Conservation (phyloP, 2,329 filamentous ascomycete species). For the Penicillium palitans region DNA sequence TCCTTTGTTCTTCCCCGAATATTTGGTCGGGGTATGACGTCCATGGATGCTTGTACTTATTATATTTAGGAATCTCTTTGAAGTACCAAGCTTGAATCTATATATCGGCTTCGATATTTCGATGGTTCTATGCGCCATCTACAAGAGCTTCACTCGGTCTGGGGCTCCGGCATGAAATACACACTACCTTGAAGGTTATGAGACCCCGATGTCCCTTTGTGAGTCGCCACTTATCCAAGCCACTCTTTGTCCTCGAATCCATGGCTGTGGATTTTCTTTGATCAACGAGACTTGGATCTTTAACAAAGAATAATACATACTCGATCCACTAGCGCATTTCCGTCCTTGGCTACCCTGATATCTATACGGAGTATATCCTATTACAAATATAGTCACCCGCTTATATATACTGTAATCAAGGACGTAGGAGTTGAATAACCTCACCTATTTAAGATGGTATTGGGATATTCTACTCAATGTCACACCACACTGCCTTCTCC, state of each 20-base stretch:
- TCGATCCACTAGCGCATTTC: not conserved
- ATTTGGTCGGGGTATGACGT: not conserved
- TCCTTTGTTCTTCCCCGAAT: not conserved
- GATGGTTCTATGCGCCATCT: too few species aligned
- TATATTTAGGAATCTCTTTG: not conserved
- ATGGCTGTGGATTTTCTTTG: not conserved
- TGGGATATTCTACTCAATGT: not conserved
- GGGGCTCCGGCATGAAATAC: not conserved
- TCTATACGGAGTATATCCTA: too few species aligned
- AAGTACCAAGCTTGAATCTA: not conserved
- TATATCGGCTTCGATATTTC: not conserved
- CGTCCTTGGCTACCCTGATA: not conserved
- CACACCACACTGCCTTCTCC: not conserved
- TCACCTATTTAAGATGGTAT: not conserved
- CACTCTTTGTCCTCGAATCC: not conserved
- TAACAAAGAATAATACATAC: not conserved
- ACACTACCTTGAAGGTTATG: not conserved
- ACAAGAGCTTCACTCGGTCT: not conserved
- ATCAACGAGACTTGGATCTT: not conserved
- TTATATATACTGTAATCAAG: not conserved
- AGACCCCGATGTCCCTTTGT: too few species aligned
- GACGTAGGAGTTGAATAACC: not conserved
- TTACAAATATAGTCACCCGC: too few species aligned
- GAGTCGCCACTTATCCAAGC: not conserved
- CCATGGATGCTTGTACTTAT: not conserved